Conservation (phyloP, 371 early-diverging fungal species). For the Phascolomyces articulosus region DNA sequence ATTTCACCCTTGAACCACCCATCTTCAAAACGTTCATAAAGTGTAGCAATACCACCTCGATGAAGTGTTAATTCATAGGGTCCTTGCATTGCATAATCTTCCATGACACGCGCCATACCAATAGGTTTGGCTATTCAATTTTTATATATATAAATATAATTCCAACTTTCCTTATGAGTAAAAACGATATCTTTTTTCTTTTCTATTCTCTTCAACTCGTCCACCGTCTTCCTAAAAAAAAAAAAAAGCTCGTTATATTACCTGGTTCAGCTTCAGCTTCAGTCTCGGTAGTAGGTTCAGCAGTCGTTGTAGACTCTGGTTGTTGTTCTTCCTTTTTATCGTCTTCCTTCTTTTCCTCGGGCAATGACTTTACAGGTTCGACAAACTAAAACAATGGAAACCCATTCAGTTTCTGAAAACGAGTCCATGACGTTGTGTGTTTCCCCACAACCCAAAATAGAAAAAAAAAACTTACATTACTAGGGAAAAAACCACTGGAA, state of each 20-base stretch:
- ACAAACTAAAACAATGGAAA: background rate
- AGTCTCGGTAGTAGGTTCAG: constrained; percentile 7
- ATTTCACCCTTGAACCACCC: constrained; percentile 77
- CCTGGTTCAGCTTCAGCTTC: constrained; percentile 1
- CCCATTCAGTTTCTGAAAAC: background rate
- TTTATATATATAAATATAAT: too few relatives aligned
- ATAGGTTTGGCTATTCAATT: constrained; percentile 28
- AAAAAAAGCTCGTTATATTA: too few relatives aligned
- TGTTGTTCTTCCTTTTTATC: background rate
- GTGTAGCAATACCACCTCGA: constrained; percentile 67
- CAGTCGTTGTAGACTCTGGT: too few relatives aligned
- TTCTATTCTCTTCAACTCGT: too few relatives aligned
- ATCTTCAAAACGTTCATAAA: constrained; percentile 63
- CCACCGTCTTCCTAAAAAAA: too few relatives aligned
- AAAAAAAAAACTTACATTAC: constrained; percentile 59
- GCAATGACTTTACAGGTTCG: background rate
- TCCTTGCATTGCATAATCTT: constrained; percentile 72
- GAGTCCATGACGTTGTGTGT: too few relatives aligned
- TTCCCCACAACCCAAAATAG: too few relatives aligned
- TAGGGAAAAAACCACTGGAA: constrained; percentile 71
- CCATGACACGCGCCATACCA: constrained; percentile 63
- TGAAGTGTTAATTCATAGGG: constrained; percentile 69
- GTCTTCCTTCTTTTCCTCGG: constrained; percentile 8
- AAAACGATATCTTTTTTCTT: too few relatives aligned
- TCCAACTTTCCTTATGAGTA: too few relatives aligned